phyloP scores from a whole-genome alignment of 1,284 basidiomycete genomes.

The Irpex rosettiformis region DNA sequence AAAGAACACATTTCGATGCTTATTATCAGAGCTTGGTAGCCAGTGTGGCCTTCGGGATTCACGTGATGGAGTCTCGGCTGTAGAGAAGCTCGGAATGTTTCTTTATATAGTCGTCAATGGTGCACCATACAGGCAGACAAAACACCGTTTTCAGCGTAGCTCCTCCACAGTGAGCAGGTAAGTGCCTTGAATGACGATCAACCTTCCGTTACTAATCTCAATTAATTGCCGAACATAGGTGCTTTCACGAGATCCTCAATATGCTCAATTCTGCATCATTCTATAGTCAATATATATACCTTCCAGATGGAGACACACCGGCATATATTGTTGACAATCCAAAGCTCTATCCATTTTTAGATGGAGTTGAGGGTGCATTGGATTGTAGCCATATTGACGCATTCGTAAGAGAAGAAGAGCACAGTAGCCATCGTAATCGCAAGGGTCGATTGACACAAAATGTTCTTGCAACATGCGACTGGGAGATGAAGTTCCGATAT shows the following conservation, averaged over 20 bases:
- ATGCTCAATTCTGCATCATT: background rate
- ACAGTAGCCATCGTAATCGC: slow-evolving; percentile 15
- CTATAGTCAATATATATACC: slow-evolving; percentile 1
- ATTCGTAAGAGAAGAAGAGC: background rate
- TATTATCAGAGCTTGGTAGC: background rate
- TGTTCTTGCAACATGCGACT: slow-evolving; percentile 22
- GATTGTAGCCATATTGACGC: slow-evolving; percentile 23
- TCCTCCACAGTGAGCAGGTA: slow-evolving; percentile 4
- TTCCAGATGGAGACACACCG: slow-evolving; percentile 11
- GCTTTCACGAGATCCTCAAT: background rate
- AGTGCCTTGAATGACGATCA: background rate
- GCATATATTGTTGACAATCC: slow-evolving; percentile 14
- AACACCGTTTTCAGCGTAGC: slow-evolving; percentile 6
- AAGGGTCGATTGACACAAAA: slow-evolving; percentile 27
- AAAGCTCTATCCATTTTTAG: slow-evolving; percentile 23
- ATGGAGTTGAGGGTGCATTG: slow-evolving; percentile 21
- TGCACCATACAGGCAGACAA: slow-evolving; percentile 1
- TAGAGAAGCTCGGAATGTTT: background rate
- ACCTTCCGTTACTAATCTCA: background rate
- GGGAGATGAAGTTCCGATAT: slow-evolving; percentile 27
- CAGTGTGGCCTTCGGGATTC: background rate
- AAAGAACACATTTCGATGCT: background rate
- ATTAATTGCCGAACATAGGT: too few species aligned
- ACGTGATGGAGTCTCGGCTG: background rate
- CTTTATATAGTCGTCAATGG: background rate